Evolutionary conservation across 2,329 filamentous ascomycete genomes (phyloP).

Genomic region (Knoxdaviesia proteae): DNA sequence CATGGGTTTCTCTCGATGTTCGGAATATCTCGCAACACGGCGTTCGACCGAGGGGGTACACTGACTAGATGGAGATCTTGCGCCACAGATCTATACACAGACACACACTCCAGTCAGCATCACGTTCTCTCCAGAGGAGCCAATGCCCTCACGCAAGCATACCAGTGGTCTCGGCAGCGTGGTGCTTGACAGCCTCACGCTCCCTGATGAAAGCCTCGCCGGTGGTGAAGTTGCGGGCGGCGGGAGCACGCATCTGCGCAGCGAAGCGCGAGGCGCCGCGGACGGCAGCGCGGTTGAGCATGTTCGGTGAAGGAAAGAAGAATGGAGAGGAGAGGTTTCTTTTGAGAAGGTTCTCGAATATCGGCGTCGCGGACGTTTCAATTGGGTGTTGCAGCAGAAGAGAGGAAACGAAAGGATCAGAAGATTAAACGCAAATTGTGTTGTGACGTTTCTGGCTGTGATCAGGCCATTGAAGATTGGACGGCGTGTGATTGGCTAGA

Average conservation of each 20-base stretch:
- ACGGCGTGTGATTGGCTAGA: too few species aligned
- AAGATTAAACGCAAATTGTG: too few species aligned
- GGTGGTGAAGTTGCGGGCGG: conserved; percentile 44
- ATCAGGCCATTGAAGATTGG: too few species aligned
- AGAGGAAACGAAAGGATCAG: too few species aligned
- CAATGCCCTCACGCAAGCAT: conserved; percentile 15
- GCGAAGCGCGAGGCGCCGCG: conserved; percentile 33
- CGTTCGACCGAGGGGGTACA: conserved; percentile 15
- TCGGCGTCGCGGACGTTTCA: too few species aligned
- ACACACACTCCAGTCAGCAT: conserved; percentile 2
- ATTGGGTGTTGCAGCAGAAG: too few species aligned
- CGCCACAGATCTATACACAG: conserved; percentile 59
- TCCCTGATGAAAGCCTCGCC: conserved; percentile 81
- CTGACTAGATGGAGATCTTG: conserved; percentile 92
- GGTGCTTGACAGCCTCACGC: conserved; percentile 73
- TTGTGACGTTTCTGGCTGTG: too few species aligned
- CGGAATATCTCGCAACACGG: not conserved
- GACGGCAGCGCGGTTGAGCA: conserved; percentile 26
- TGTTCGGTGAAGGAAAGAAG: conserved; percentile 16
- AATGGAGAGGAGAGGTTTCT: too few species aligned
- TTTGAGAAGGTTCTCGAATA: too few species aligned
- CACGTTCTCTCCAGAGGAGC: conserved; percentile 2
- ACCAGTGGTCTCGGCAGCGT: conserved; percentile 73
- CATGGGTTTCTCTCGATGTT: too few species aligned
- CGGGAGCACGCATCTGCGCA: conserved; percentile 34